Percentiles rank a stretch among this genome's conserved stretches.
These are phyloP conservation scores for Peronospora destructor DNA, from an alignment of 352 stramenopile species.

Conservation along the genomic window DNA sequence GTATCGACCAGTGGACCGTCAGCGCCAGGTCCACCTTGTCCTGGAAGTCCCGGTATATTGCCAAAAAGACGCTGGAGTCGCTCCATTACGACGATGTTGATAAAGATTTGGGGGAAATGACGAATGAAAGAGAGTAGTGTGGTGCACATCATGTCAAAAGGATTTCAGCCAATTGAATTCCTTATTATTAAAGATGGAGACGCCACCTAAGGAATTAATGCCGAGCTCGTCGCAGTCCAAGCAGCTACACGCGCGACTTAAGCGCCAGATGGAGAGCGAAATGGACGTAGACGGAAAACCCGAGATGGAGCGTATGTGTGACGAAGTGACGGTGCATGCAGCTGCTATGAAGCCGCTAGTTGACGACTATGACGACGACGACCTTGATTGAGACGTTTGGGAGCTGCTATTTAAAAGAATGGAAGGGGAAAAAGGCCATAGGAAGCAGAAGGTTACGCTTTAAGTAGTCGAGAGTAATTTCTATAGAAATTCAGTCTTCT, in stretches of 20 bases:
- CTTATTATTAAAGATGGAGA: slow-evolving; percentile 42
- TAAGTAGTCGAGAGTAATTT: slow-evolving; percentile 9
- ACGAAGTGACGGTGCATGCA: slow-evolving; percentile 57
- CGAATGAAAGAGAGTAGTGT: slow-evolving; percentile 7
- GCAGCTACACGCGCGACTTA: slow-evolving; percentile 60
- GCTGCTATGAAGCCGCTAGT: slow-evolving; percentile 43
- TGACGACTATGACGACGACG: slow-evolving; percentile 75
- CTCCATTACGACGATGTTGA: slow-evolving; percentile 48
- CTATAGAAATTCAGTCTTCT: background rate
- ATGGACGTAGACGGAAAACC: slow-evolving; percentile 54
- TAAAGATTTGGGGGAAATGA: slow-evolving; percentile 23
- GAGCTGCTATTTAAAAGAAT: too few relatives aligned
- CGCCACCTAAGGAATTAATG: slow-evolving; percentile 44
- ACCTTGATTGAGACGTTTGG: slow-evolving; percentile 25
- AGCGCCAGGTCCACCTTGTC: slow-evolving; percentile 55
- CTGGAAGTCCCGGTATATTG: slow-evolving; percentile 69
- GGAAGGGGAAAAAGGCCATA: background rate
- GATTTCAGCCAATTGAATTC: slow-evolving; percentile 2
- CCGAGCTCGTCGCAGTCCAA: slow-evolving; percentile 25
- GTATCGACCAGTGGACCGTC: slow-evolving; percentile 94
- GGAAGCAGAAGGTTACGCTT: slow-evolving; percentile 4
- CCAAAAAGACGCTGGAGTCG: slow-evolving; percentile 82
- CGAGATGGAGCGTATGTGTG: slow-evolving; percentile 50
- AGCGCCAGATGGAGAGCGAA: slow-evolving; percentile 68
- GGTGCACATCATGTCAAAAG: slow-evolving; percentile 3